Evolutionary conservation across 169 alveolate species (phyloP).

Genomic region (Sarcocystis neurona): DNA sequence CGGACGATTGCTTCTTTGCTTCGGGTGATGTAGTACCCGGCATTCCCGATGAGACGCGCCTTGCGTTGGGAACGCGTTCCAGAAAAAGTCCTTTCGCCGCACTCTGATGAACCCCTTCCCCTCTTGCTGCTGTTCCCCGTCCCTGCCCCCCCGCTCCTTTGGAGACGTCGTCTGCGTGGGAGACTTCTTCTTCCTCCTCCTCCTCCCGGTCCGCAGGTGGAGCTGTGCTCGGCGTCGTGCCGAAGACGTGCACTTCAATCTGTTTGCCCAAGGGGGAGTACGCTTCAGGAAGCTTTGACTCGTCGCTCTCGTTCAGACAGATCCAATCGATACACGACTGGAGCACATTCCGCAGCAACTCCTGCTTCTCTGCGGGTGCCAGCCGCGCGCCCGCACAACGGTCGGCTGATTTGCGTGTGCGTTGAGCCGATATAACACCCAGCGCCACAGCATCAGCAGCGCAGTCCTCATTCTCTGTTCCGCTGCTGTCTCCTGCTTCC

Average conservation of each 20-base stretch:
- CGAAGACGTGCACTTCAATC: slow-evolving; percentile 28
- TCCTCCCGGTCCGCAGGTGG: not conserved
- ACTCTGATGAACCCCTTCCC: not conserved
- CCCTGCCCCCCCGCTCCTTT: not conserved
- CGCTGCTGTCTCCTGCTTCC: too few relatives aligned
- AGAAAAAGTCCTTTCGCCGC: too few relatives aligned
- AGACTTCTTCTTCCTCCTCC: not conserved
- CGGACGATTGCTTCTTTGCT: too few relatives aligned
- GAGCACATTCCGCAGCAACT: slow-evolving; percentile 17
- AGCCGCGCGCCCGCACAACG: too few relatives aligned
- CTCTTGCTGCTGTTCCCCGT: not conserved
- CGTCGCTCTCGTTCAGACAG: slow-evolving; percentile 38
- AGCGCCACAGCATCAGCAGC: too few relatives aligned
- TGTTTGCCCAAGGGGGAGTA: slow-evolving; percentile 53
- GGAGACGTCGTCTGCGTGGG: not conserved
- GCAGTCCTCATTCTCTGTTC: too few relatives aligned
- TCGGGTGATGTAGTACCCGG: too few relatives aligned
- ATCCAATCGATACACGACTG: slow-evolving; percentile 47
- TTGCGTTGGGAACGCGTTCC: too few relatives aligned
- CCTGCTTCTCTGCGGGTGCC: too few relatives aligned
- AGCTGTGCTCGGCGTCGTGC: not conserved
- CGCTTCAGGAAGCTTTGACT: slow-evolving; percentile 36
- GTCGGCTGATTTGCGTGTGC: too few relatives aligned
- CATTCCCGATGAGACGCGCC: too few relatives aligned
- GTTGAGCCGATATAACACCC: too few relatives aligned